phyloP scores from a whole-genome alignment of 352 stramenopile genomes.

The Phytophthora tubulina region DNA sequence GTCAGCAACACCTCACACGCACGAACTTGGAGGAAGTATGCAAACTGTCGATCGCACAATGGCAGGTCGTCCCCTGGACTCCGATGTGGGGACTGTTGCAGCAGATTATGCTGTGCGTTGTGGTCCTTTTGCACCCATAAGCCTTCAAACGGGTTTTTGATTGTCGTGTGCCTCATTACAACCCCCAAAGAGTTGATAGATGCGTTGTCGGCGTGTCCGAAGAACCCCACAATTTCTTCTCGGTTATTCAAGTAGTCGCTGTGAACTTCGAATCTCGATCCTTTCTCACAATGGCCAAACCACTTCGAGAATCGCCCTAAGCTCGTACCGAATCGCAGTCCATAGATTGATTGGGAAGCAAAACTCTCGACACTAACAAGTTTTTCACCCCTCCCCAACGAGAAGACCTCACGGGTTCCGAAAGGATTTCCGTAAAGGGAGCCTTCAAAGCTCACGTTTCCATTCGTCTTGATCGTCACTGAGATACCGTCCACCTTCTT shows the following conservation, averaged over 20 bases:
- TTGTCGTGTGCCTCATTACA: constrained; percentile 70
- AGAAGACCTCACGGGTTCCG: constrained; percentile 70
- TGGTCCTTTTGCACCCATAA: constrained; percentile 66
- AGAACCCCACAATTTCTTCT: constrained; percentile 80
- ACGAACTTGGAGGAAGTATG: constrained; percentile 86
- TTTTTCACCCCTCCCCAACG: constrained; percentile 63
- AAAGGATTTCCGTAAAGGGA: constrained; percentile 77
- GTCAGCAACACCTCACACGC: constrained; percentile 69
- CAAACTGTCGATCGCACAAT: constrained; percentile 76
- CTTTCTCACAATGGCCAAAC: constrained; percentile 81
- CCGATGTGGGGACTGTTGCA: constrained; percentile 22
- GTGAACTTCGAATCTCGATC: constrained; percentile 68
- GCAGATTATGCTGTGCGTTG: constrained; percentile 17
- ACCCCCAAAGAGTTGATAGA: constrained; percentile 75
- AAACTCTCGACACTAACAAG: constrained; percentile 75
- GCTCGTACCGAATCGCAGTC: constrained; percentile 70
- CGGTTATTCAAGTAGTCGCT: constrained; percentile 57
- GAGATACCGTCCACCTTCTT: constrained; percentile 80
- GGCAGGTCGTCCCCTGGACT: constrained; percentile 36
- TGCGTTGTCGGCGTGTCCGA: constrained; percentile 68
- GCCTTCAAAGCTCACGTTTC: constrained; percentile 51
- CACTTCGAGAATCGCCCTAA: constrained; percentile 71
- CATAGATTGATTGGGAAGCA: constrained; percentile 77
- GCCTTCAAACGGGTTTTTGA: constrained; percentile 84
- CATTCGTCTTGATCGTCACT: constrained; percentile 68